These are phyloP conservation scores for Deuterostichococcus epilithicus DNA, from an alignment of 139 green algal species.

Conservation along the genomic window DNA sequence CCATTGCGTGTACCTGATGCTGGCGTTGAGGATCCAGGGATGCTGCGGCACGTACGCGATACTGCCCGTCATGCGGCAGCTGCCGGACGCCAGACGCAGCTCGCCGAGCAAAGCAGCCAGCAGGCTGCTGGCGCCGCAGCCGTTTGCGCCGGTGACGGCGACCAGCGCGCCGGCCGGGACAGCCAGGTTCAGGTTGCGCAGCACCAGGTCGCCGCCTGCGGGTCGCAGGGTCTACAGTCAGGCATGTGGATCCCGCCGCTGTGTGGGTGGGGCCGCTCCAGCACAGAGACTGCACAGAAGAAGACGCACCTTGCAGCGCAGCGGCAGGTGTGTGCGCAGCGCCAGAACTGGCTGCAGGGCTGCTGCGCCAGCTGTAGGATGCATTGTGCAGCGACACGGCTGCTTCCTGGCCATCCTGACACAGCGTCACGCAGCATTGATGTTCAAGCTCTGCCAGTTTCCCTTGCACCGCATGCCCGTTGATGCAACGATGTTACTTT, in stretches of 20 bases:
- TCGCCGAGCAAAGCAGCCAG: constrained; percentile 68
- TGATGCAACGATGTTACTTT: too few relatives aligned
- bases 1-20: constrained; percentile 28
- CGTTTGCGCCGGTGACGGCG: constrained; percentile 61
- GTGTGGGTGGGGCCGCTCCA: too few relatives aligned
- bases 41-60: constrained; percentile 58
- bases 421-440: too few relatives aligned
- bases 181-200: constrained; percentile 38
- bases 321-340: too few relatives aligned
- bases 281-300: too few relatives aligned
- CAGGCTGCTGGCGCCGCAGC: constrained; percentile 69
- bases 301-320: too few relatives aligned
- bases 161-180: constrained; percentile 48
- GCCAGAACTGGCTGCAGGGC: too few relatives aligned
- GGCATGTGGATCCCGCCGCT: not conserved
- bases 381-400: too few relatives aligned
- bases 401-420: too few relatives aligned
- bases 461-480: not conserved
- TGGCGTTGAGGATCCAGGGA: constrained; percentile 60
- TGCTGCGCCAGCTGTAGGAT: too few relatives aligned
- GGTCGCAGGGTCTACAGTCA: too few relatives aligned
- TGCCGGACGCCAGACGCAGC: constrained; percentile 27
- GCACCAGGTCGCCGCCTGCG: not conserved
- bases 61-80: not conserved
- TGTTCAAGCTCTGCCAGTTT: too few relatives aligned